phyloP scores from a whole-genome alignment of 2,329 filamentous ascomycete species.

The Sporothrix brunneoviolacea region DNA sequence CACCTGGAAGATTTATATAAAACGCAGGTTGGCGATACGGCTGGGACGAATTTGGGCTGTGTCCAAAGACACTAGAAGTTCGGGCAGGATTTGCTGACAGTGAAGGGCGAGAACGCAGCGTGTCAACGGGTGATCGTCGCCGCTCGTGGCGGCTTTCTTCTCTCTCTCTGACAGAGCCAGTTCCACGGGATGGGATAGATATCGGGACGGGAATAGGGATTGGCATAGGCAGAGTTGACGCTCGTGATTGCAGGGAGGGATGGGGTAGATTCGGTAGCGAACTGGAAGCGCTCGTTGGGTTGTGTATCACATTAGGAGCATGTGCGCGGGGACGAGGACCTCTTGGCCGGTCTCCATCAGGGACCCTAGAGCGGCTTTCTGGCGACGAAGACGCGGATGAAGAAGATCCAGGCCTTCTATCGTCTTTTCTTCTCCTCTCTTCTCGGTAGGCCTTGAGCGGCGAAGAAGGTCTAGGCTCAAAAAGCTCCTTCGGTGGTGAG shows the following conservation, averaged over 20 bases:
- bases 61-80: slow-evolving; percentile 6
- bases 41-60: slow-evolving; percentile 1
- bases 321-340: slow-evolving; percentile 23
- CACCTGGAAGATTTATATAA: slow-evolving; percentile 9
- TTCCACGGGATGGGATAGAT: not conserved
- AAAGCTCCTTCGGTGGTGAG: not conserved
- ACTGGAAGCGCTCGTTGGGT: slow-evolving; percentile 2
- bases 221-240: slow-evolving; percentile 6
- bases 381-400: slow-evolving; percentile 27
- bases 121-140: slow-evolving; percentile 9
- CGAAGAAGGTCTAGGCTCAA: slow-evolving; percentile 1
- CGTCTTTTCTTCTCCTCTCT: slow-evolving; percentile 17
- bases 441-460: not conserved
- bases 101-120: not conserved
- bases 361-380: slow-evolving; percentile 15
- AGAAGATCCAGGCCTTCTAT: slow-evolving; percentile 23
- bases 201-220: slow-evolving; percentile 5
- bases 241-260: not conserved
- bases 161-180: not conserved
- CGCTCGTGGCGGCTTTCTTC: slow-evolving; percentile 9
- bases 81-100: slow-evolving; percentile 8
- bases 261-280: slow-evolving; percentile 5
- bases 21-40: slow-evolving; percentile 5
- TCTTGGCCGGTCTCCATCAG: slow-evolving; percentile 14
- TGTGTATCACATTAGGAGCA: slow-evolving; percentile 23